Conservation (phyloP, 192 early-diverging fungal genomes). For the Entomortierella beljakovae region DNA sequence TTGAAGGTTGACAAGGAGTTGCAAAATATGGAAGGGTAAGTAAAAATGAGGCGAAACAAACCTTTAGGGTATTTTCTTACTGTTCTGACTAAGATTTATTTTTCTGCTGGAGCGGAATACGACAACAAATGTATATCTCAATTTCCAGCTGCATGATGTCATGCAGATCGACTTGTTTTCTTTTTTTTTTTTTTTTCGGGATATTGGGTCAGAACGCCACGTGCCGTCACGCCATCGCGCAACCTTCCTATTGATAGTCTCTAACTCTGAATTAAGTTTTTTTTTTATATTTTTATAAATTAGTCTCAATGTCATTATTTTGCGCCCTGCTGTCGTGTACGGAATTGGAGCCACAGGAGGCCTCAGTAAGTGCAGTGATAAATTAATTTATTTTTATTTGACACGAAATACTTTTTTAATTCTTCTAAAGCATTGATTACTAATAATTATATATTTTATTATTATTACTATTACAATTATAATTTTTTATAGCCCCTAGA, state of each 20-base stretch:
- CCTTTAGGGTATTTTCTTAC: background rate
- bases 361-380: constrained; percentile 71
- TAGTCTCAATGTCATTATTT: constrained; percentile 82
- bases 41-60: background rate
- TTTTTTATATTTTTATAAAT: constrained; percentile 6
- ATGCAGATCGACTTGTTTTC: background rate
- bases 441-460: constrained; percentile 7
- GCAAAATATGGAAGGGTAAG: constrained; percentile 78
- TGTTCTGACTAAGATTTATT: background rate
- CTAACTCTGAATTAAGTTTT: background rate
- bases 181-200: background rate
- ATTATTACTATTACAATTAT: background rate
- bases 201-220: background rate
- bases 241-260: no score
- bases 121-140: background rate
- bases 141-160: constrained; percentile 5
- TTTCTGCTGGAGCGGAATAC: background rate
- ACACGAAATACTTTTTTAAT: no score
- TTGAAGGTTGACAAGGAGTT: constrained; percentile 83
- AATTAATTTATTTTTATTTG: no score
- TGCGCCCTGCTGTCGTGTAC: constrained; percentile 91
- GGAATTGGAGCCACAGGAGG: constrained; percentile 83
- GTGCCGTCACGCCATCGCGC: background rate
- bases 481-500: constrained; percentile 76
- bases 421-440: background rate